These are phyloP conservation scores for Pythium oligandrum DNA, from an alignment of 352 stramenopile genomes.

Conservation along the genomic window DNA sequence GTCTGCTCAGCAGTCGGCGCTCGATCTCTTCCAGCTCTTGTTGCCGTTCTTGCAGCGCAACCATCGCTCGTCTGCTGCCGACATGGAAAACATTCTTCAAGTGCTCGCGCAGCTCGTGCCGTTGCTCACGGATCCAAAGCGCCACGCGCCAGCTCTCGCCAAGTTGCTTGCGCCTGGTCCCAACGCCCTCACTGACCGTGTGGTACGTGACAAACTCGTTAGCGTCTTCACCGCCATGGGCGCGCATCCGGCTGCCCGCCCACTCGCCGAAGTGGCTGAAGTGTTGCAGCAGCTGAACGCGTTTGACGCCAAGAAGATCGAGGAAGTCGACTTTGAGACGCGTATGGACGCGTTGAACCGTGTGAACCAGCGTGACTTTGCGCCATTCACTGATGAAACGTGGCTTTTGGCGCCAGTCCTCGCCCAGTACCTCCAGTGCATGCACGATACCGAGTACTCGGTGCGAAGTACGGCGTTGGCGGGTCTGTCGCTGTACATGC, in stretches of 20 bases:
- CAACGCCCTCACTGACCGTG: slow-evolving; percentile 66
- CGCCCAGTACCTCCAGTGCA: slow-evolving; percentile 73
- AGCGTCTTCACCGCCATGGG: slow-evolving; percentile 66
- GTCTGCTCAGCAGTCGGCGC: slow-evolving; percentile 34
- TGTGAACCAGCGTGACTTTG: slow-evolving; percentile 62
- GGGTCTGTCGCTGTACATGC: slow-evolving; percentile 50
- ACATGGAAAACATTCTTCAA: slow-evolving; percentile 80
- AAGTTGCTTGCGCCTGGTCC: slow-evolving; percentile 70
- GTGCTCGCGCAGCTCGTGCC: slow-evolving; percentile 75
- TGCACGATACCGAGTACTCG: slow-evolving; percentile 84
- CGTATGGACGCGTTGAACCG: slow-evolving; percentile 69
- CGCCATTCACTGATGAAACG: slow-evolving; percentile 47
- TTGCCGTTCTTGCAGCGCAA: slow-evolving; percentile 82
- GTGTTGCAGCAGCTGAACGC: slow-evolving; percentile 68
- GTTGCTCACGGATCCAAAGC: slow-evolving; percentile 61
- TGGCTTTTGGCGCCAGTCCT: slow-evolving; percentile 71
- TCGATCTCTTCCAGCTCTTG: slow-evolving; percentile 82
- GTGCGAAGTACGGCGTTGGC: slow-evolving; percentile 69
- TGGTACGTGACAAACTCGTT: slow-evolving; percentile 57
- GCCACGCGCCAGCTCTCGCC: slow-evolving; percentile 71
- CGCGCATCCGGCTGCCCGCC: slow-evolving; percentile 23
- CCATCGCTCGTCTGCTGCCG: slow-evolving; percentile 60
- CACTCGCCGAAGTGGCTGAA: slow-evolving; percentile 34
- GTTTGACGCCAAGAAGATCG: slow-evolving; percentile 72
- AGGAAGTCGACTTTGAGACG: slow-evolving; percentile 82